phyloP scores from a whole-genome alignment of 202 grass and related monocot species.

The Thinopyrum obtusiflorum region DNA sequence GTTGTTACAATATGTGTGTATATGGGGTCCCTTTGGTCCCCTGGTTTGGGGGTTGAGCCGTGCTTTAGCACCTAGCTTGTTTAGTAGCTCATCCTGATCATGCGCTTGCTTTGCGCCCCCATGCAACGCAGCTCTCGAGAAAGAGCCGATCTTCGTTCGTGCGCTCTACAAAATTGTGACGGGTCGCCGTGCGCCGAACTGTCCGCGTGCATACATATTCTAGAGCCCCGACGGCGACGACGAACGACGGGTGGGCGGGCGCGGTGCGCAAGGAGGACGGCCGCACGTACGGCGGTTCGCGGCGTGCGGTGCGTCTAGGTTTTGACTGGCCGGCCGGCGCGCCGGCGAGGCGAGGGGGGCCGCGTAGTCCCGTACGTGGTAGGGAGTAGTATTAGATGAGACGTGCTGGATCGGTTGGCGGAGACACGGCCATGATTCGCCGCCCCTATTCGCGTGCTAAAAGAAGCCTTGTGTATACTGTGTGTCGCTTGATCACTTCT shows the following conservation, averaged over 20 bases:
- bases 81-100: slow-evolving; percentile 24
- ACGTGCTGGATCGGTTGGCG: not conserved
- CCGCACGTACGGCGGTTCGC: not conserved
- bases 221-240: not conserved
- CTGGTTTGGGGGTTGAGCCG: not conserved
- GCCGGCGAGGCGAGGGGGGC: not conserved
- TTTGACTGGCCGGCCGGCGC: not conserved
- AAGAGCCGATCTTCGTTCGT: slow-evolving; percentile 25
- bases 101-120: not conserved
- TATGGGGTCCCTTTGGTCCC: slow-evolving; percentile 18
- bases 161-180: no score
- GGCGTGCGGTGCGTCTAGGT: not conserved
- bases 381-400: not conserved
- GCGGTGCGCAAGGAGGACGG: not conserved
- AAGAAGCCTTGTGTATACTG: not conserved
- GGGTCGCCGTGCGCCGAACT: slow-evolving; percentile 1
- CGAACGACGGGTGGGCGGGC: not conserved
- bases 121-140: not conserved
- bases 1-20: not conserved
- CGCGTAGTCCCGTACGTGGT: not conserved
- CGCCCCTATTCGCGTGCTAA: slow-evolving; percentile 6
- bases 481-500: no score
- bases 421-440: slow-evolving; percentile 1
- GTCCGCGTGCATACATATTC: not conserved
- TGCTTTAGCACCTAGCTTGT: not conserved